These are phyloP conservation scores for Colletotrichum musae DNA, from an alignment of 2,329 filamentous ascomycete genomes.

Conservation along the genomic window DNA sequence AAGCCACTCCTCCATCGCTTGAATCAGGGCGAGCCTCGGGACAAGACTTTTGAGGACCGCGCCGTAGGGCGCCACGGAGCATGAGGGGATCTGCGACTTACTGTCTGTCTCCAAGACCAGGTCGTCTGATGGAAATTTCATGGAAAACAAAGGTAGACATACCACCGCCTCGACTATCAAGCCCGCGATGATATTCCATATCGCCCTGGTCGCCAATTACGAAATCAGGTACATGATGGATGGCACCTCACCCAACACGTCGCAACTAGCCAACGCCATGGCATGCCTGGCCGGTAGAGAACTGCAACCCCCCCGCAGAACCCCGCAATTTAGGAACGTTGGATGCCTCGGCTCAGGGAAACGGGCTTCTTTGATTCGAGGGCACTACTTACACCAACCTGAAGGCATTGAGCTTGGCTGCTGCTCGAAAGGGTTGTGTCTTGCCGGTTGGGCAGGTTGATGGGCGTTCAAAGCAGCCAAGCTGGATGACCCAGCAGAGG, in stretches of 20 bases:
- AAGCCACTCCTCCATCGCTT: neutral
- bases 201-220: too few species aligned
- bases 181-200: too few species aligned
- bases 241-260: too few species aligned
- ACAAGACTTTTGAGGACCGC: slow-evolving; percentile 11
- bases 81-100: slow-evolving; percentile 16
- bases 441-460: too few species aligned
- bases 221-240: too few species aligned
- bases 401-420: too few species aligned
- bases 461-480: too few species aligned
- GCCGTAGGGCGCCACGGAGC: neutral
- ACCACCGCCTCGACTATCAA: too few species aligned
- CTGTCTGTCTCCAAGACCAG: neutral
- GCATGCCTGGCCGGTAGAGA: slow-evolving; percentile 26
- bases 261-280: neutral
- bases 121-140: neutral
- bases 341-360: slow-evolving; percentile 28
- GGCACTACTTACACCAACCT: too few species aligned
- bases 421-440: too few species aligned
- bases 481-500: too few species aligned
- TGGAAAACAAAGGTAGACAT: neutral
- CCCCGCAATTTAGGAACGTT: slow-evolving; percentile 27
- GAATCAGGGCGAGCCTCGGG: slow-evolving; percentile 22
- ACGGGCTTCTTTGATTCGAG: too few species aligned
- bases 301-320: slow-evolving; percentile 23